Conservation (phyloP, 495 filamentous ascomycete genomes). For the Pyrenopolyporus hunteri region DNA sequence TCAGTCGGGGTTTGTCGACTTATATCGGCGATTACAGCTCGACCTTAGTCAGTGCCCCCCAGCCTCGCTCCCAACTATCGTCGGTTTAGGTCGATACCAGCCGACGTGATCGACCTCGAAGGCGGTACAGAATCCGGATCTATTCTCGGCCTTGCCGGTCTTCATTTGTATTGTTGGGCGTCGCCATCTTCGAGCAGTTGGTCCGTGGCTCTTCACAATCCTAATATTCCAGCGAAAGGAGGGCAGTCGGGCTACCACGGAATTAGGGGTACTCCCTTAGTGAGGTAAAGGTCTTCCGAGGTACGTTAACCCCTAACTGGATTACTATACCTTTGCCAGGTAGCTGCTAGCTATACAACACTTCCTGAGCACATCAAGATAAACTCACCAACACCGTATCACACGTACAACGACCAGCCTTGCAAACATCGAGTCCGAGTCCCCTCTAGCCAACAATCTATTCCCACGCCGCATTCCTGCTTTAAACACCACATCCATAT, state of each 20-base stretch:
- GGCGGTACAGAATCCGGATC: neutral
- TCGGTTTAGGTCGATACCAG: neutral
- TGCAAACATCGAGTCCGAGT: neutral
- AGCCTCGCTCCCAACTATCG: neutral
- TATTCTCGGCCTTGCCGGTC: neutral
- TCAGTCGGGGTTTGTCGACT: neutral
- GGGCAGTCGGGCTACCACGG: neutral
- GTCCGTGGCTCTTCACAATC: neutral
- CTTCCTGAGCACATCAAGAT: neutral
- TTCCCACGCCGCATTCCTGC: neutral
- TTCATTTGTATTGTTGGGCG: neutral
- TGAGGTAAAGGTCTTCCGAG: conserved; percentile 15
- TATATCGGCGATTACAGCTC: neutral
- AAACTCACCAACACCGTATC: neutral
- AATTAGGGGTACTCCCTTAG: neutral
- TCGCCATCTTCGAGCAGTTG: neutral
- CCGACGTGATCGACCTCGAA: neutral
- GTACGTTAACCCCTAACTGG: conserved; percentile 4
- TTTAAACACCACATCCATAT: neutral
- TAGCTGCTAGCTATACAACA: neutral
- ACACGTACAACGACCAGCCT: conserved; percentile 2
- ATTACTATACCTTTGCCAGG: neutral
- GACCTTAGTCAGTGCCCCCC: neutral
- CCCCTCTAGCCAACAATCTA: neutral
- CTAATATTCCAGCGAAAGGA: neutral